These are phyloP conservation scores for Blastobotrys mokoenaii DNA, from an alignment of 805 yeast species.

Conservation along the genomic window DNA sequence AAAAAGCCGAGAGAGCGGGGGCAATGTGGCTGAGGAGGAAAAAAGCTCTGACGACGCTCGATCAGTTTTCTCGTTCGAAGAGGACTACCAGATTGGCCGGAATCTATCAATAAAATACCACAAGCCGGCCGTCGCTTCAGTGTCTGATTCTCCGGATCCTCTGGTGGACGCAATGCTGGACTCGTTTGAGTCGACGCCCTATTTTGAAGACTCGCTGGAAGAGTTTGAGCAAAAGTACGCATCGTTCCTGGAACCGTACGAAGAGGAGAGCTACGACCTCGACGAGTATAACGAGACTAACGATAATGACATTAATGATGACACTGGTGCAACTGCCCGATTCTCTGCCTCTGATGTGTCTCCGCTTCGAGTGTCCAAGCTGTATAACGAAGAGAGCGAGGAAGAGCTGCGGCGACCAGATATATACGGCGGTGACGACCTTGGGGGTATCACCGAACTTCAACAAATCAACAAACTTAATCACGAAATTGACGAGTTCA, in stretches of 20 bases:
- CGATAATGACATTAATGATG: background rate
- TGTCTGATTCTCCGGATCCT: too few species aligned
- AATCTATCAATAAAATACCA: slow-evolving; percentile 48
- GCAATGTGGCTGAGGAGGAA: background rate
- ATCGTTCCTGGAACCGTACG: background rate
- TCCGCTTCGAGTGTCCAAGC: too few species aligned
- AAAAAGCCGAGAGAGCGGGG: background rate
- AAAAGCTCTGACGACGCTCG: slow-evolving; percentile 15
- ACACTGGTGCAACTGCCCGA: too few species aligned
- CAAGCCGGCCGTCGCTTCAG: slow-evolving; percentile 20
- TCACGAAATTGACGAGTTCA: background rate
- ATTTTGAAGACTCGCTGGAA: too few species aligned
- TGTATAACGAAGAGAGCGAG: too few species aligned
- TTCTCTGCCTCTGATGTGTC: too few species aligned
- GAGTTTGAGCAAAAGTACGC: too few species aligned
- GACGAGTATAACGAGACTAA: background rate
- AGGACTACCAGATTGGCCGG: slow-evolving; percentile 34
- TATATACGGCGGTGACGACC: too few species aligned
- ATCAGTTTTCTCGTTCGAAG: slow-evolving; percentile 44
- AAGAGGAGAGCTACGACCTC: slow-evolving; percentile 3
- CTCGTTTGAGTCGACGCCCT: too few species aligned
- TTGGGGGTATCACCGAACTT: too few species aligned
- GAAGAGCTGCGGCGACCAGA: too few species aligned
- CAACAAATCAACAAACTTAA: background rate
- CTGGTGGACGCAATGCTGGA: too few species aligned